Percentiles rank a stretch among this genome's conserved stretches.
Conservation (phyloP, 345 rosid genomes). For the Firmiana major region DNA sequence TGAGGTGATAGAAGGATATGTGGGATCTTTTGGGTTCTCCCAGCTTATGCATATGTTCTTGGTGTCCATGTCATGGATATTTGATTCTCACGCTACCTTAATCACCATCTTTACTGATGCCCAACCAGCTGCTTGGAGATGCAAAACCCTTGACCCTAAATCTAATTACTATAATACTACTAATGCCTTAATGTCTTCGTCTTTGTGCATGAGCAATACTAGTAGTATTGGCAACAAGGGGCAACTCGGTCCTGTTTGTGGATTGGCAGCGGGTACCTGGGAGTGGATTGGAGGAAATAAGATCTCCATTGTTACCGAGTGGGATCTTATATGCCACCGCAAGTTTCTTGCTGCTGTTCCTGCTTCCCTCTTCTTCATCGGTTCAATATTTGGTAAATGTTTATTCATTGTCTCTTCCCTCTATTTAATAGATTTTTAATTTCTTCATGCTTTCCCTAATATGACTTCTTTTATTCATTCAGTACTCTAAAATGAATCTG, state of each 20-base stretch:
- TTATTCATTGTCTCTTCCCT: background rate
- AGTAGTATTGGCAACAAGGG: conserved; percentile 13
- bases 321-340: conserved; percentile 63
- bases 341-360: conserved; percentile 73
- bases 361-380: conserved; percentile 67
- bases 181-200: background rate
- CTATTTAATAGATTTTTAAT: background rate
- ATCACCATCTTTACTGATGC: conserved; percentile 70
- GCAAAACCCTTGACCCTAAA: conserved; percentile 13
- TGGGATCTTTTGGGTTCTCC: conserved; percentile 59
- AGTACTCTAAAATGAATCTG: background rate
- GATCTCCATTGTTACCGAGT: conserved; percentile 55
- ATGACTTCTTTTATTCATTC: background rate
- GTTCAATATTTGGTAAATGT: conserved; percentile 58
- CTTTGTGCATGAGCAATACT: background rate
- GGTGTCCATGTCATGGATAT: conserved; percentile 63
- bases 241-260: conserved; percentile 36
- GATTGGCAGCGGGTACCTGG: conserved; percentile 50
- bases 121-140: conserved; percentile 50
- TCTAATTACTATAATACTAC: background rate
- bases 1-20: conserved; percentile 55
- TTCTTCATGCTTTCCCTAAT: background rate
- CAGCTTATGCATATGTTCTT: conserved; percentile 62
- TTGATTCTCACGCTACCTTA: conserved; percentile 67
- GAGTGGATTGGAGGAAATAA: conserved; percentile 57